Evolutionary conservation across 2,329 filamentous ascomycete genomes (phyloP).

Genomic region (Calonectria honghensis): DNA sequence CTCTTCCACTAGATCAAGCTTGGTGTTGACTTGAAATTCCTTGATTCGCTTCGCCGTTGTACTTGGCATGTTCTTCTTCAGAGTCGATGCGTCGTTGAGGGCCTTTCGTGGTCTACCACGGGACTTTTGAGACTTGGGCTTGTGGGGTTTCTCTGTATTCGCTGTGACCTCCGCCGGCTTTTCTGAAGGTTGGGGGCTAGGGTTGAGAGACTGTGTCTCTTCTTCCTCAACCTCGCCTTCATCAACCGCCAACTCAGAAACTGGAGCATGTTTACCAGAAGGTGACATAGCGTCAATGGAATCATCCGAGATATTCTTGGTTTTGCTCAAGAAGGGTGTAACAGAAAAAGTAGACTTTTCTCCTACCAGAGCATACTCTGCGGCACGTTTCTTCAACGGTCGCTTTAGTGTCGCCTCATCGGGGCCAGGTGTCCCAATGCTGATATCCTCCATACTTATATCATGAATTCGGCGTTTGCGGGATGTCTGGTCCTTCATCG

Average conservation of each 20-base stretch:
- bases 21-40: slow-evolving; percentile 44
- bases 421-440: slow-evolving; percentile 69
- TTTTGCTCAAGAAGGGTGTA: slow-evolving; percentile 92
- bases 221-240: slow-evolving; percentile 54
- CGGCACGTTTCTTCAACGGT: slow-evolving; percentile 73
- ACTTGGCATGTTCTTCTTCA: slow-evolving; percentile 67
- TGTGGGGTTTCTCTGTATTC: slow-evolving; percentile 37
- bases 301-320: slow-evolving; percentile 71
- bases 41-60: slow-evolving; percentile 60
- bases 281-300: slow-evolving; percentile 55
- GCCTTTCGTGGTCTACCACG: slow-evolving; percentile 68
- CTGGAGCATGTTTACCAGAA: slow-evolving; percentile 40
- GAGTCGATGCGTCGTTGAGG: slow-evolving; percentile 66
- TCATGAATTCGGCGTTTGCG: slow-evolving; percentile 70
- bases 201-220: slow-evolving; percentile 40
- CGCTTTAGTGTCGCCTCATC: slow-evolving; percentile 64
- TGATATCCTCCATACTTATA: slow-evolving; percentile 65
- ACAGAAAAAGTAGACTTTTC: slow-evolving; percentile 96
- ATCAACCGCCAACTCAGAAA: slow-evolving; percentile 56
- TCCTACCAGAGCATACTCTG: slow-evolving; percentile 74
- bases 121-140: slow-evolving; percentile 58
- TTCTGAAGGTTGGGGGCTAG: slow-evolving; percentile 38
- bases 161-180: slow-evolving; percentile 25
- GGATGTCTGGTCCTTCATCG: slow-evolving; percentile 57
- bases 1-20: slow-evolving; percentile 64